A percentile compares a stretch with the other conserved stretches of the same genome.
These are phyloP conservation scores for Trichophyton rubrum DNA, from an alignment of 2,329 filamentous ascomycete species.

Conservation along the genomic window DNA sequence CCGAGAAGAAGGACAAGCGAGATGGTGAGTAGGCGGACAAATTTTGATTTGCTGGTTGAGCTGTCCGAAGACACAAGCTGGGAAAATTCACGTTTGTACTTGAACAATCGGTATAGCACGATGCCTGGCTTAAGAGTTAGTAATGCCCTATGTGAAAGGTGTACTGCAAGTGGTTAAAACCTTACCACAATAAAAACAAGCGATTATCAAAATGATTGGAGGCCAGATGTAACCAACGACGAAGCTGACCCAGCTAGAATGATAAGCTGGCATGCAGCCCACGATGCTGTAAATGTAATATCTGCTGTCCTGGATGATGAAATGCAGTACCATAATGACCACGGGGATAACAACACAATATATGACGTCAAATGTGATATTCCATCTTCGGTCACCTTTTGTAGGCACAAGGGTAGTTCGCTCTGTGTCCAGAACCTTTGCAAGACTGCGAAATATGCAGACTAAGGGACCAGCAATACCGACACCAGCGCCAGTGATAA, in stretches of 20 bases:
- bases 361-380: conserved; percentile 39
- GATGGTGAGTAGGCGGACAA: conserved; percentile 42
- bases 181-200: conserved; percentile 47
- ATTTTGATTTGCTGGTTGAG: conserved; percentile 46
- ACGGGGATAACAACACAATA: conserved; percentile 46
- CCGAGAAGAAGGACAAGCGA: conserved; percentile 43
- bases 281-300: conserved; percentile 47
- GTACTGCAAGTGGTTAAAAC: conserved; percentile 9
- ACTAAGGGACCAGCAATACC: conserved; percentile 42
- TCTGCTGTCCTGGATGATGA: conserved; percentile 46
- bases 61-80: conserved; percentile 41
- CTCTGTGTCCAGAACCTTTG: conserved; percentile 48
- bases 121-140: conserved; percentile 33
- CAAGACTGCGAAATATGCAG: conserved; percentile 50
- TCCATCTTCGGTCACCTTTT: conserved; percentile 35
- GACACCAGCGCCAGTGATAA: conserved; percentile 42
- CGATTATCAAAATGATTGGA: conserved; percentile 41
- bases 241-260: conserved; percentile 46
- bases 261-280: conserved; percentile 45
- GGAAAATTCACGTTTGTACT: conserved; percentile 47
- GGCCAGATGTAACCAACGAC: conserved; percentile 46
- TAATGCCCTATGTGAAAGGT: conserved; percentile 4
- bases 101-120: conserved; percentile 47
- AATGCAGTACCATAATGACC: conserved; percentile 45
- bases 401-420: conserved; percentile 41